Percentiles rank a stretch among this genome's conserved stretches.
Evolutionary conservation across 441 rosid genomes (phyloP).

Genomic region (Gossypium davidsonii): DNA sequence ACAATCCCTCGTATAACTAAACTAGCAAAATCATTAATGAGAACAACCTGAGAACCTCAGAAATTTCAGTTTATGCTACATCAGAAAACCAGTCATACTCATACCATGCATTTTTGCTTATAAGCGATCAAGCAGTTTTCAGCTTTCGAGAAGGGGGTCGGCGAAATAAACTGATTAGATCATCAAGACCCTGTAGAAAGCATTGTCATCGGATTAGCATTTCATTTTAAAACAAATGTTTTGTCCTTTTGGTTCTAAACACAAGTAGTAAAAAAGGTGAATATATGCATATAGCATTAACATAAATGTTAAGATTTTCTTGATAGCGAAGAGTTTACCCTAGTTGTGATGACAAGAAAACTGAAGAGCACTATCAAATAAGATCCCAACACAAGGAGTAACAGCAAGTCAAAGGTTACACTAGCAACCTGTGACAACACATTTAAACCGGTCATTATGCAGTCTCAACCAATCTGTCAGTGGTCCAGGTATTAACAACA

Average conservation of each 20-base stretch:
- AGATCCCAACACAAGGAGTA: constrained; percentile 87
- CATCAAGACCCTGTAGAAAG: constrained; percentile 77
- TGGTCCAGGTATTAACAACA: background rate
- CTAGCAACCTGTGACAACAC: constrained; percentile 74
- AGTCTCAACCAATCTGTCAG: background rate
- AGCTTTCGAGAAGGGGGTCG: constrained; percentile 87
- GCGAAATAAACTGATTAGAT: constrained; percentile 86
- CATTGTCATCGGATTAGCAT: constrained; percentile 3
- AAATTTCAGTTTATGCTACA: constrained; percentile 16
- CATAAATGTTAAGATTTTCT: background rate
- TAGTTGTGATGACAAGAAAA: constrained; percentile 84
- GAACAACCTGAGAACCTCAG: constrained; percentile 7
- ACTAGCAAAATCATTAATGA: constrained; percentile 1
- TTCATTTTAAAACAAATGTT: background rate
- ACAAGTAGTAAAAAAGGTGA: background rate
- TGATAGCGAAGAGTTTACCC: constrained; percentile 42
- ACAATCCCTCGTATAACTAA: constrained; percentile 11
- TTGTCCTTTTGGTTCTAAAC: background rate
- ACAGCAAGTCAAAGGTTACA: constrained; percentile 87
- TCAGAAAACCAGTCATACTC: background rate
- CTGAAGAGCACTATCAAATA: constrained; percentile 84
- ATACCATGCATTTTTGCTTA: background rate
- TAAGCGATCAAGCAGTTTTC: constrained; percentile 52
- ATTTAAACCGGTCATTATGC: background rate
- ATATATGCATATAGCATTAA: background rate